phyloP scores from a whole-genome alignment of 1,284 basidiomycete species.

The Chondrostereum purpureum region DNA sequence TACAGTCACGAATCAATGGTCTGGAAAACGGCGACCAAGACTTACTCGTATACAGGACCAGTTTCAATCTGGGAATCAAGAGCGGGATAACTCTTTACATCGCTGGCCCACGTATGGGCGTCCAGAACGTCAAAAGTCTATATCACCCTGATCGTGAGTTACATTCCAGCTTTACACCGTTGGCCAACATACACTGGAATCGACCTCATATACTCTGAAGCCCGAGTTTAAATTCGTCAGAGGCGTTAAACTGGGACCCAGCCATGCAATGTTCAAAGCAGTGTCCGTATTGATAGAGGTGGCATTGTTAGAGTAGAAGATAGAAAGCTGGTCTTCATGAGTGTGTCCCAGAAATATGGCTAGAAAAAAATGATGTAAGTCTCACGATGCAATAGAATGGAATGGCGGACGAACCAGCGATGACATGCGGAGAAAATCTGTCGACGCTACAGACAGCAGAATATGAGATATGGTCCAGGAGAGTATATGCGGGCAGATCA shows the following conservation, averaged over 20 bases:
- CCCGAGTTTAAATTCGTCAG: constrained; percentile 72
- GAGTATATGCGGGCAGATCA: constrained; percentile 14
- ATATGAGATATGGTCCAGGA: background rate
- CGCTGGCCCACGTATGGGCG: constrained; percentile 65
- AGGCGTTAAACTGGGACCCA: constrained; percentile 69
- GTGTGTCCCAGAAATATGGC: constrained; percentile 79
- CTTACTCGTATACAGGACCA: constrained; percentile 60
- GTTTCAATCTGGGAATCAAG: constrained; percentile 48
- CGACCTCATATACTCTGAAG: constrained; percentile 75
- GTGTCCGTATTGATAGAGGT: constrained; percentile 51
- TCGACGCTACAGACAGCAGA: constrained; percentile 57
- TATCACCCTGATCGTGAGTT: too few relatives aligned
- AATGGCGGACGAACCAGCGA: constrained; percentile 49
- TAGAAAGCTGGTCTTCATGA: constrained; percentile 75
- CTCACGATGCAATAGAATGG: background rate
- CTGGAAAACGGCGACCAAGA: background rate
- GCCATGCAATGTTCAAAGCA: constrained; percentile 58
- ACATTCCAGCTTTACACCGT: too few relatives aligned
- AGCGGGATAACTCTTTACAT: constrained; percentile 49
- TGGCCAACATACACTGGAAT: constrained; percentile 53
- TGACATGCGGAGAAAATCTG: constrained; percentile 73
- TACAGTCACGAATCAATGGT: background rate
- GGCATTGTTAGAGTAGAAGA: constrained; percentile 73
- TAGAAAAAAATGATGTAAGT: constrained; percentile 19
- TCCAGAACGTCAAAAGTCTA: constrained; percentile 72